phyloP scores from a whole-genome alignment of 2,329 filamentous ascomycete species.

The Penicillium sp. region DNA sequence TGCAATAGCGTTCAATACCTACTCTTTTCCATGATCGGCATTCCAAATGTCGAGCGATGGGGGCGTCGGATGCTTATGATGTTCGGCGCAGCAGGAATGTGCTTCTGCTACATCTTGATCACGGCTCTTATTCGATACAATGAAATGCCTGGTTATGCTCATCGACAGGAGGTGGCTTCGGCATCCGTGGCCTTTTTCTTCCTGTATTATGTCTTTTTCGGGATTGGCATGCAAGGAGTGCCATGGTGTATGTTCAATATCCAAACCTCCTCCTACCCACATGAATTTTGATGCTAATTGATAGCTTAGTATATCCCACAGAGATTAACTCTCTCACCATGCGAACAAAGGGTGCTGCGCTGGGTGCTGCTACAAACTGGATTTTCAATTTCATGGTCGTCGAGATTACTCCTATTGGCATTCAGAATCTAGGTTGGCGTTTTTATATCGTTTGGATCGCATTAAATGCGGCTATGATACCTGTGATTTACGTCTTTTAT shows the following conservation, averaged over 20 bases:
- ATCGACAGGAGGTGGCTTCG: constrained; percentile 51
- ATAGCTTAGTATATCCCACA: constrained; percentile 31
- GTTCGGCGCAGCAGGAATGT: constrained; percentile 51
- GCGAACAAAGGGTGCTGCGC: constrained; percentile 22
- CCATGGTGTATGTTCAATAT: constrained; percentile 33
- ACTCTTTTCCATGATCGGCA: constrained; percentile 46
- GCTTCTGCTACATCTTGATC: constrained; percentile 55
- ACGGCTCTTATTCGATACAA: constrained; percentile 43
- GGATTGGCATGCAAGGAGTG: constrained; percentile 44
- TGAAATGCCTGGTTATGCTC: constrained; percentile 22
- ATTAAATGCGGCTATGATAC: constrained; percentile 12
- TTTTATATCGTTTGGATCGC: constrained; percentile 37
- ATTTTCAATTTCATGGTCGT: constrained; percentile 37
- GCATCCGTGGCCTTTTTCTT: constrained; percentile 54
- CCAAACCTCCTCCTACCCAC: too few species aligned
- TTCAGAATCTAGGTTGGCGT: constrained; percentile 42
- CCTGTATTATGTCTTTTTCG: constrained; percentile 46
- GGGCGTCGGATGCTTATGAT: constrained; percentile 57
- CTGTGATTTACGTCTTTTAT: constrained; percentile 14
- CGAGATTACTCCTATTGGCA: constrained; percentile 50
- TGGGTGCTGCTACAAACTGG: constrained; percentile 16
- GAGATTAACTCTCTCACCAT: constrained; percentile 41
- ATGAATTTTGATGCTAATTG: not conserved
- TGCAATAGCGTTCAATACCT: constrained; percentile 53
- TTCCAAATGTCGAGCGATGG: constrained; percentile 54